phyloP scores from a whole-genome alignment of 208 protist genomes.

The Tritrichomonas foetus region DNA sequence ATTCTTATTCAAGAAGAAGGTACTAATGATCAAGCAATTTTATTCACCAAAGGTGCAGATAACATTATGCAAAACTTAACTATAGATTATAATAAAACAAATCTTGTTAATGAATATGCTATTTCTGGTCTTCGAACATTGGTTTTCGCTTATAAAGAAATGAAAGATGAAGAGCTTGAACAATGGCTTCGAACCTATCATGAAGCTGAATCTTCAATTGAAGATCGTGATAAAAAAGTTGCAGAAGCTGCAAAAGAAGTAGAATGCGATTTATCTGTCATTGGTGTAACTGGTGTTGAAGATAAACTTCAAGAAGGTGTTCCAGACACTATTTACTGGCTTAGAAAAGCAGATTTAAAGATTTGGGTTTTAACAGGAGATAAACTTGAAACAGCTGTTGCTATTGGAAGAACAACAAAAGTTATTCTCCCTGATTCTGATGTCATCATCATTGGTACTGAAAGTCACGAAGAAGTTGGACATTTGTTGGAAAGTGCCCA shows the following conservation, averaged over 20 bases:
- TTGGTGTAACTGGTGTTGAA: slow-evolving; percentile 90
- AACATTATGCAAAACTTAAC: slow-evolving; percentile 75
- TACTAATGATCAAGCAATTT: slow-evolving; percentile 39
- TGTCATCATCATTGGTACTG: background rate
- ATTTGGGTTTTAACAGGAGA: slow-evolving; percentile 98
- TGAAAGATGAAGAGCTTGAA: slow-evolving; percentile 72
- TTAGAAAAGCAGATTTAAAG: slow-evolving; percentile 89
- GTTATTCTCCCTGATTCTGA: slow-evolving; percentile 42
- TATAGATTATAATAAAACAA: background rate
- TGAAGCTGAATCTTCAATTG: background rate
- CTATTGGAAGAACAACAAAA: slow-evolving; percentile 50
- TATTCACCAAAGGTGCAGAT: slow-evolving; percentile 72
- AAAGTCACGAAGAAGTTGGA: background rate
- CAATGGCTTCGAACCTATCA: slow-evolving; percentile 57
- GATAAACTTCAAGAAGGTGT: slow-evolving; percentile 82
- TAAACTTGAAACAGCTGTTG: slow-evolving; percentile 71
- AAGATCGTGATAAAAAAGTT: slow-evolving; percentile 51
- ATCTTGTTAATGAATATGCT: slow-evolving; percentile 80
- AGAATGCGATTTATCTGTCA: slow-evolving; percentile 75
- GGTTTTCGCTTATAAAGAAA: slow-evolving; percentile 71
- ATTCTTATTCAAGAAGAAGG: slow-evolving; percentile 77
- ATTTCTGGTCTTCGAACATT: slow-evolving; percentile 83
- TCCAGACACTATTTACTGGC: slow-evolving; percentile 74
- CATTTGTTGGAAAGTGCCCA: background rate
- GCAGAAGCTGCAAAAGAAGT: slow-evolving; percentile 67